Base-by-base conservation (phyloP, 768 basidiomycete genomes). In the Pseudohyphozyma bogoriensis region DNA sequence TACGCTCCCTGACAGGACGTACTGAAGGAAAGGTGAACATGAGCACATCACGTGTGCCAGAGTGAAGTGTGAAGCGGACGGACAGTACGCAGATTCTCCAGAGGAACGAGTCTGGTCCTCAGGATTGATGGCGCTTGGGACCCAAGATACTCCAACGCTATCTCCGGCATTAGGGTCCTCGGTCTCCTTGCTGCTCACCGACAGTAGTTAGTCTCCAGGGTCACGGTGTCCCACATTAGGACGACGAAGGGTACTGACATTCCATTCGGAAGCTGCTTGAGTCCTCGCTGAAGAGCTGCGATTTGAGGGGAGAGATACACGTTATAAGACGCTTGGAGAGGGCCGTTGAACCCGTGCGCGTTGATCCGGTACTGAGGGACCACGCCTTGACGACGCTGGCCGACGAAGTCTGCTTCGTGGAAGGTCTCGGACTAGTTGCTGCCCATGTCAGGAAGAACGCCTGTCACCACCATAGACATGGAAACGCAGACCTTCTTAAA, bases 31-130 rank as follows among this genome's bases (percentile, higher is more conserved):
- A 6, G n/a, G n/a, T 8, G 47, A 26, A 4, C 24, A 26, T 7
- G 18, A 29, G 12, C 18, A 29, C 20, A 11, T 20, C 8, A n/a
- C 6, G 18, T 18, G 15, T 55, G 42, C 16, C 37, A 39, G 4
- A n/a, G 15, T 13, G 26, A 8, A 42, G 18, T 8, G 2, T 31
- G 24, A 54, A 0, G 32, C 13, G 33, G 35, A 58, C 64, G 45
- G 55, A 62, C 64, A 42, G 51, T 65, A 65, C 6, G 56, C 64
- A 15, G 53, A 53, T 22, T 54, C 40, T 11, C 57, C 52, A 37
- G 60, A 59, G 4, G 35, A 39, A 11, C 64, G 46, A 7, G 57
- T 49, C 20, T 18, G 36, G 8, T 13, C 35, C 10, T 45, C 49
- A 9, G 57, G 58, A 20, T 53, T 35, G 47, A 63, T 63, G 22